Base-by-base conservation (phyloP, 2,329 filamentous ascomycete species). In the Nigrospora osmanthi region DNA sequence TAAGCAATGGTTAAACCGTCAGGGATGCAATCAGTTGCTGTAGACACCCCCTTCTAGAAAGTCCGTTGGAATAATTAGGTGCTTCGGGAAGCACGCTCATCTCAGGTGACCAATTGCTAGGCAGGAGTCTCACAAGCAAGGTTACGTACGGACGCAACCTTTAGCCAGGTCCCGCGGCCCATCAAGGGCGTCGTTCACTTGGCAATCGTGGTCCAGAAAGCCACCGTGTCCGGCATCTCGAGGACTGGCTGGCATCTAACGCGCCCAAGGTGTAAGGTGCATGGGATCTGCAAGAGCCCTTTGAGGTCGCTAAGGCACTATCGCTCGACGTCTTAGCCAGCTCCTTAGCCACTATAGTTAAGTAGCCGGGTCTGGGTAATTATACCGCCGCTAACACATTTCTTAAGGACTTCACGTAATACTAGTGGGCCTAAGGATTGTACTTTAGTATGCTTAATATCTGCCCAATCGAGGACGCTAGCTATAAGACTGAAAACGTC, bases 351-450 rank as follows among this genome's bases (percentile, higher is more conserved):
- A 53, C 51, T 11, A 46, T 56, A 1, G 32, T 58, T 11, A 59
- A 54, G 1, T 45, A 49, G 9, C 37, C 47, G 3, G 49, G 47
- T 3, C 61, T 63, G 41, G 49, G 54, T 33, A 63, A 61, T 38
- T 67, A 67, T 40, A 48, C 53, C 7, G 58, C 60, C 6, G 60
- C 54, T 13, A 66, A 66, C 46, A 51, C 54, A n/a, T 67, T 58
- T 49, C 45, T 62, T 38, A 56, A 63, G 19, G 50, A 52, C 14
- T 54, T 66, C 13, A 57, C 52, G 16, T 51, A 54, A 14, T 61
- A 60, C 41, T 54, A 63, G 6, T 46, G 53, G 6, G 40, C 38
- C 2, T 47, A 44, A 11, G 60, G 59, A 1, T 47, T 62, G 2
- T 50, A 61, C 2, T 65, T 60, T 13, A 54, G 54, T 1, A 45